Conservation (phyloP, 2,329 filamentous ascomycete genomes). For the Pezicula radicicola region DNA sequence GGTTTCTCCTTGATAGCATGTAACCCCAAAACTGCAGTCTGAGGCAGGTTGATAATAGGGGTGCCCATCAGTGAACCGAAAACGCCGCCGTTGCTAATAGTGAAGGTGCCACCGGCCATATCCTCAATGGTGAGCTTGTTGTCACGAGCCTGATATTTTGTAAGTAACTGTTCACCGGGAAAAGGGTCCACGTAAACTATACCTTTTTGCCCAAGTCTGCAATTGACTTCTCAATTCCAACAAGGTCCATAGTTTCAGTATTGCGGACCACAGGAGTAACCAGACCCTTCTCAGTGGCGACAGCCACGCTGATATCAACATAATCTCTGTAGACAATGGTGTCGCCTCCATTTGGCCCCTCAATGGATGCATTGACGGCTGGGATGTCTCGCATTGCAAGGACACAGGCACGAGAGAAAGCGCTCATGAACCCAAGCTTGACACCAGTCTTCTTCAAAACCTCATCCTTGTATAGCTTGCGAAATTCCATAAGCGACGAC, state of each 20-base stretch:
- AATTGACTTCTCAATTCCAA: conserved; percentile 87
- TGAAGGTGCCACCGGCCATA: conserved; percentile 98
- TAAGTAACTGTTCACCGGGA: conserved; percentile 6
- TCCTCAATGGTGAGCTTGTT: conserved; percentile 98
- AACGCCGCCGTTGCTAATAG: conserved; percentile 95
- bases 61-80: conserved; percentile 98
- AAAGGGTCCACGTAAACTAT: conserved; percentile 17
- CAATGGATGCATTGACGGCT: conserved; percentile 92
- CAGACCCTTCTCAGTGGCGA: conserved; percentile 95
- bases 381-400: conserved; percentile 95
- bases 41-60: conserved; percentile 96
- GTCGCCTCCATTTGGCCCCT: conserved; percentile 90
- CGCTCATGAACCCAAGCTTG: conserved; percentile 99
- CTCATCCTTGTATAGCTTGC: conserved; percentile 96
- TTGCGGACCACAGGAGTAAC: conserved; percentile 97
- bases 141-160: conserved; percentile 69
- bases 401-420: conserved; percentile 86
- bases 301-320: conserved; percentile 95
- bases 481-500: conserved; percentile 95
- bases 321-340: conserved; percentile 98
- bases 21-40: conserved; percentile 86
- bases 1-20: conserved; percentile 96
- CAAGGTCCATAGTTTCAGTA: conserved; percentile 80
- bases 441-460: conserved; percentile 93
- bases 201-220: conserved; percentile 96